A percentile compares a stretch with the other conserved stretches of the same genome.
Evolutionary conservation across 2,329 filamentous ascomycete species (phyloP).

Genomic region (Cladosporium cucumerinum): DNA sequence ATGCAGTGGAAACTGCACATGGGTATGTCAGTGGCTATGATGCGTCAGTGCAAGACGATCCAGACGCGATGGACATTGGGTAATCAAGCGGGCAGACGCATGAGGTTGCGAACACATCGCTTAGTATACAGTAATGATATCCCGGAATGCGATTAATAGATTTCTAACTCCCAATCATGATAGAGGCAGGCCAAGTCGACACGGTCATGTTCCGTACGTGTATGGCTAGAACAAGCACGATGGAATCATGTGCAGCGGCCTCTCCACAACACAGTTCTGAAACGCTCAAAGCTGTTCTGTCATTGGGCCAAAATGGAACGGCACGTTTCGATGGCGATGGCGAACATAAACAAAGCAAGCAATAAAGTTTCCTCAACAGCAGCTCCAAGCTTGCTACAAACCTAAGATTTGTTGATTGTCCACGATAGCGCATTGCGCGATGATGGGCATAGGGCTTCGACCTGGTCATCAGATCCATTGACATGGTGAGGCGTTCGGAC

Average conservation of each 20-base stretch:
- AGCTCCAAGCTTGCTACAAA: neutral
- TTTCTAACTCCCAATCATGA: neutral
- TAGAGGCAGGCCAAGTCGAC: neutral
- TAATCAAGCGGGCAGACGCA: slow-evolving; percentile 14
- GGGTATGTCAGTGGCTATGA: slow-evolving; percentile 32
- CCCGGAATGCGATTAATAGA: neutral
- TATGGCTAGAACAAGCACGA: neutral
- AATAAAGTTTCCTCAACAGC: neutral
- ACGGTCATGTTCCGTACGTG: neutral
- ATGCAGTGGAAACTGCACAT: slow-evolving; percentile 33
- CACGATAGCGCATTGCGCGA: neutral
- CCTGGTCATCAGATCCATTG: neutral
- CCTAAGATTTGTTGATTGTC: neutral
- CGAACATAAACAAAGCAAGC: neutral
- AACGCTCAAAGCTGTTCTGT: neutral
- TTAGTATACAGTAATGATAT: neutral
- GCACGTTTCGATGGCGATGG: neutral
- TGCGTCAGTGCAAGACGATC: slow-evolving; percentile 42
- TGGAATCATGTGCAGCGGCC: neutral
- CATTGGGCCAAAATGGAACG: neutral
- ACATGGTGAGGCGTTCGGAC: neutral
- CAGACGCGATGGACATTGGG: slow-evolving; percentile 65
- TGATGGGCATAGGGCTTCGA: neutral
- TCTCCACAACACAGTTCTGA: neutral
- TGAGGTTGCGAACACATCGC: neutral